These are phyloP conservation scores for Helminthosporium solani DNA, from an alignment of 2,329 filamentous ascomycete species.

Conservation along the genomic window DNA sequence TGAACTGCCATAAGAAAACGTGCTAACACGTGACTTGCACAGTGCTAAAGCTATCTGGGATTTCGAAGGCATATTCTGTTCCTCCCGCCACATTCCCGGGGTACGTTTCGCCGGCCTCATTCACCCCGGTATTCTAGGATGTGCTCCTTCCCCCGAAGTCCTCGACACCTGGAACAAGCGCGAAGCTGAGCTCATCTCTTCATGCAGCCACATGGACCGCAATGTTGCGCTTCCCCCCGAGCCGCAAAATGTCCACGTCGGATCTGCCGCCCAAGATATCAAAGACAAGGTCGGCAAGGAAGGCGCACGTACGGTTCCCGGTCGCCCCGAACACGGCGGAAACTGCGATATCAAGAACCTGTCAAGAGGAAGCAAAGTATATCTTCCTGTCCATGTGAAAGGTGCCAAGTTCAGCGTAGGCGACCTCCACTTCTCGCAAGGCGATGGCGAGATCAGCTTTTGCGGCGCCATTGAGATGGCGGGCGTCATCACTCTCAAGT, in stretches of 20 bases:
- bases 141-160: slow-evolving; percentile 76
- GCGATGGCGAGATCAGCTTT: slow-evolving; percentile 65
- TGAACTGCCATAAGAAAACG: too few species aligned
- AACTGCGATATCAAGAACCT: slow-evolving; percentile 93
- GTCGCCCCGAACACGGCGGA: slow-evolving; percentile 81
- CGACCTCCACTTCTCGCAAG: slow-evolving; percentile 3
- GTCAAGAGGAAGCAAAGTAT: slow-evolving; percentile 76
- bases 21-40: too few species aligned
- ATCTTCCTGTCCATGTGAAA: slow-evolving; percentile 80
- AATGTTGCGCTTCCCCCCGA: slow-evolving; percentile 77
- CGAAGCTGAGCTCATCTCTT: slow-evolving; percentile 75
- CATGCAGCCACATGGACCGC: slow-evolving; percentile 63
- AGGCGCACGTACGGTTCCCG: slow-evolving; percentile 81
- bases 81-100: slow-evolving; percentile 69
- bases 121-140: slow-evolving; percentile 88
- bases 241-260: slow-evolving; percentile 70
- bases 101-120: slow-evolving; percentile 88
- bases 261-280: slow-evolving; percentile 58
- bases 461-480: slow-evolving; percentile 86
- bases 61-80: slow-evolving; percentile 77
- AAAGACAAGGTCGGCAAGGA: slow-evolving; percentile 70
- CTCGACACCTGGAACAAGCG: slow-evolving; percentile 81
- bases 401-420: slow-evolving; percentile 91
- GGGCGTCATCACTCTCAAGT: slow-evolving; percentile 85
- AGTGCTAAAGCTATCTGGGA: slow-evolving; percentile 76